Base-by-base conservation (phyloP, 164 flowering plant species). In the Liquidambar formosana region DNA sequence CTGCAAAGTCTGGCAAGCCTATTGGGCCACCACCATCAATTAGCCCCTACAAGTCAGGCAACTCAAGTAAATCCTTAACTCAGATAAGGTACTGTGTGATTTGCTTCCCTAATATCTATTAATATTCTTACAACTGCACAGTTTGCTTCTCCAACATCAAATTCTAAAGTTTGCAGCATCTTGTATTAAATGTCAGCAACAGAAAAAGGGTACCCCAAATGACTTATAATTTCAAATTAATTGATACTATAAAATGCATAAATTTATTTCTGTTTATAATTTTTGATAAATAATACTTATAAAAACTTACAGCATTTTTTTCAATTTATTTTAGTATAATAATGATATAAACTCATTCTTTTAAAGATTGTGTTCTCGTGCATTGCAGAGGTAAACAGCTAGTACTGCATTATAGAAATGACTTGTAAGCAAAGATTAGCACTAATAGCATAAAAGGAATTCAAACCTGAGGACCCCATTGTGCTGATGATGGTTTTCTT, bases 401-500 rank as follows among this genome's bases (percentile, higher is more conserved):
- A 54, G 38, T 19, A 53, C 10, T 25, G 14, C 6, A 25, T 19
- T 21, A 52, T 47, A 26, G 12, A 27, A 66, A 61, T 10, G 8
- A 16, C 49, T 23, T 18, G 13, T 14, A 47, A 11, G 27, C 1
- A n/a, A 10, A 61, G 25, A 49, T 21, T 1, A 47, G 6, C 21
- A 52, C 6, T 48, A 19, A 1, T 14, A 59, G 43, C 49, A 58
- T 4, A 57, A 23, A n/a, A 57, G 45, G 57, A 54, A 25, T 48
- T 18, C 8, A 52, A 82, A 94, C 97, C 95, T 84, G 93, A 51
- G 84, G 80, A 43, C 81, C 82, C 97, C 99, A 93, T 27, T 86
- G 87, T 21, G 77, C 81, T 67, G 85, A 68, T 58, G 85, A 45
- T 47, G 81, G 78, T 60, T 72, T 73, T 74, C 91, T 92, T 73